phyloP scores from a whole-genome alignment of 306 rosid species.

The Sicyos baderoa region DNA sequence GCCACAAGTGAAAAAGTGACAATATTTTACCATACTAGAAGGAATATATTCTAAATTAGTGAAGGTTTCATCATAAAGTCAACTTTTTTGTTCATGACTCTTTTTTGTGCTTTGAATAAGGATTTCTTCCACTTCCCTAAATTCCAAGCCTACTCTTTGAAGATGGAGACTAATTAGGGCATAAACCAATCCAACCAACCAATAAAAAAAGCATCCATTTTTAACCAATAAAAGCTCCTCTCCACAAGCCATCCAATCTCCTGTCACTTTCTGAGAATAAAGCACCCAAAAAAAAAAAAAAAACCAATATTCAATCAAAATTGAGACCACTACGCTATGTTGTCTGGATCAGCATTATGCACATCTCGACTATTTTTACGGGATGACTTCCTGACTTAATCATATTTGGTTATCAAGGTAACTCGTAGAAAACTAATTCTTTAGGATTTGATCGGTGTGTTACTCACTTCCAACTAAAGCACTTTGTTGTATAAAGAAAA shows the following conservation, averaged over 20 bases:
- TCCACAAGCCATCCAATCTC: background rate
- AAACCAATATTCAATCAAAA: background rate
- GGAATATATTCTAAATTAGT: slow-evolving; percentile 4
- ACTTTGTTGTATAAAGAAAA: too few relatives aligned
- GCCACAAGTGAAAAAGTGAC: background rate
- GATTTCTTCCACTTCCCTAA: slow-evolving; percentile 7
- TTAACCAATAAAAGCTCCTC: slow-evolving; percentile 10
- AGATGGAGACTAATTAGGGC: too few relatives aligned
- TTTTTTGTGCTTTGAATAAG: background rate
- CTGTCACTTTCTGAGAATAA: slow-evolving; percentile 15
- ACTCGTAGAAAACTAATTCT: too few relatives aligned
- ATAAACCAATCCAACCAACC: background rate
- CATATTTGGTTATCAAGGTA: too few relatives aligned
- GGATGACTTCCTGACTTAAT: too few relatives aligned
- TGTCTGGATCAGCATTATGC: too few relatives aligned
- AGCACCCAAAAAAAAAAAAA: too few relatives aligned
- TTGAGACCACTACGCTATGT: too few relatives aligned
- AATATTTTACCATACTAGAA: background rate
- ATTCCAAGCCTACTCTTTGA: slow-evolving; percentile 7
- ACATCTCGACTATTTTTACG: too few relatives aligned
- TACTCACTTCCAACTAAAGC: too few relatives aligned
- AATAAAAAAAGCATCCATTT: background rate
- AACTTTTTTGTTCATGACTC: background rate
- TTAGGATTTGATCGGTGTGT: too few relatives aligned
- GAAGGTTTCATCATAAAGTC: background rate